Conservation (phyloP, 2,329 filamentous ascomycete species). For the Fusarium floridanum region DNA sequence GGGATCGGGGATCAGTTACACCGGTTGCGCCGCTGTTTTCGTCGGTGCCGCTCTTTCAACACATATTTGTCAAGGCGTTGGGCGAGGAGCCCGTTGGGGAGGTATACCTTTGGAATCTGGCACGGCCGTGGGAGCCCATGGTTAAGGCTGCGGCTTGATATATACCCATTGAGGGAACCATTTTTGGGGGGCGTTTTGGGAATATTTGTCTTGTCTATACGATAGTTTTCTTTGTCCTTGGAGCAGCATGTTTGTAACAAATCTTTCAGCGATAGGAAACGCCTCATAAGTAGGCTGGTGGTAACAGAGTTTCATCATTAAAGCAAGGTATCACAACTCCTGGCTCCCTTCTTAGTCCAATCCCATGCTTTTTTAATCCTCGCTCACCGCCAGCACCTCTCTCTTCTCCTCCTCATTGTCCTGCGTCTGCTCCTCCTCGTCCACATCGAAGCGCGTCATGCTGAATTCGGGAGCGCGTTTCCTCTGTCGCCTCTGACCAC, state of each 20-base stretch:
- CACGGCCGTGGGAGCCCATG: slow-evolving; percentile 59
- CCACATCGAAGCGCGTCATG: slow-evolving; percentile 67
- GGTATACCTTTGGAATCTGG: slow-evolving; percentile 58
- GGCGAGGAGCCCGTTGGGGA: slow-evolving; percentile 51
- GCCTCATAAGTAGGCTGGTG: slow-evolving; percentile 22
- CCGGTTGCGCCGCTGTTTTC: slow-evolving; percentile 48
- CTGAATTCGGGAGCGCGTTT: slow-evolving; percentile 65
- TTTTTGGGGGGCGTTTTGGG: slow-evolving; percentile 1
- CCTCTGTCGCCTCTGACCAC: slow-evolving; percentile 46
- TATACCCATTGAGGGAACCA: not conserved
- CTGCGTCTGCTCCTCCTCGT: slow-evolving; percentile 56
- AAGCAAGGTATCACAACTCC: slow-evolving; percentile 50
- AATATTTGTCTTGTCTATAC: not conserved
- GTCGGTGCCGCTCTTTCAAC: slow-evolving; percentile 48
- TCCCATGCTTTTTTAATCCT: slow-evolving; percentile 42
- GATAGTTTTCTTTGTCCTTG: slow-evolving; percentile 12
- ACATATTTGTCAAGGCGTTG: slow-evolving; percentile 54
- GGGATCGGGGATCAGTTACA: slow-evolving; percentile 44
- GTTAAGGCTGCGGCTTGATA: slow-evolving; percentile 54
- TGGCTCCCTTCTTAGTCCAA: slow-evolving; percentile 38
- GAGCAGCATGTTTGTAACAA: slow-evolving; percentile 13
- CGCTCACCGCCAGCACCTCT: slow-evolving; percentile 42
- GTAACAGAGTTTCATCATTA: slow-evolving; percentile 43
- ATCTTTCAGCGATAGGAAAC: slow-evolving; percentile 33
- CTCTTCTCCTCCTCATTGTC: slow-evolving; percentile 41